Conservation (phyloP, 2,329 filamentous ascomycete genomes). For the Diplodia mutila region DNA sequence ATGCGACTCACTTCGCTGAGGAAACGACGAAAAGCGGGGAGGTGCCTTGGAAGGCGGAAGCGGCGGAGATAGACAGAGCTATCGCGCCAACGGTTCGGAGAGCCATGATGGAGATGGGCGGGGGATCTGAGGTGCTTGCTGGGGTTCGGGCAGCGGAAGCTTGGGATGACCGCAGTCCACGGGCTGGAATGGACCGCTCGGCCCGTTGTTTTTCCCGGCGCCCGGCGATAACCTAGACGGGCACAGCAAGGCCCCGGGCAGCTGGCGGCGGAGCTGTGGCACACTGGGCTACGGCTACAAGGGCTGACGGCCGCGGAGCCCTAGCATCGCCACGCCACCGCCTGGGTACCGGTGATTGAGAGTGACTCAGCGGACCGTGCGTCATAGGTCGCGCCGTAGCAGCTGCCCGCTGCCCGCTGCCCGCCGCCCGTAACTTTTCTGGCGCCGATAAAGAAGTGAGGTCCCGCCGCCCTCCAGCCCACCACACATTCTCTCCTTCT, state of each 20-base stretch:
- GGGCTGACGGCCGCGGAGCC: too few species aligned
- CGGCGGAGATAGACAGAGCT: constrained; percentile 54
- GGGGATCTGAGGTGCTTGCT: constrained; percentile 27
- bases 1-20: constrained; percentile 65
- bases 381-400: constrained; percentile 12
- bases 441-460: background rate
- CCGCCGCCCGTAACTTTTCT: constrained; percentile 10
- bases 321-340: background rate
- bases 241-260: background rate
- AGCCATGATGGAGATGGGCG: constrained; percentile 38
- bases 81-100: constrained; percentile 54
- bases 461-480: background rate
- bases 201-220: constrained; percentile 28
- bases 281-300: too few species aligned
- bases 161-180: constrained; percentile 26
- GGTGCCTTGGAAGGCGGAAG: constrained; percentile 78
- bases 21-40: constrained; percentile 91
- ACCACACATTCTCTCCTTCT: constrained; percentile 26
- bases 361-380: constrained; percentile 19
- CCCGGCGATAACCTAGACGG: constrained; percentile 25
- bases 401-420: too few species aligned
- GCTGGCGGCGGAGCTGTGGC: background rate
- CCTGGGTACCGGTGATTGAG: constrained; percentile 1
- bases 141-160: constrained; percentile 22
- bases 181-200: constrained; percentile 27